A percentile compares a stretch with the other conserved stretches of the same genome.
Evolutionary conservation across 2,329 filamentous ascomycete species (phyloP).

Genomic region (Colletotrichum eremochloae): DNA sequence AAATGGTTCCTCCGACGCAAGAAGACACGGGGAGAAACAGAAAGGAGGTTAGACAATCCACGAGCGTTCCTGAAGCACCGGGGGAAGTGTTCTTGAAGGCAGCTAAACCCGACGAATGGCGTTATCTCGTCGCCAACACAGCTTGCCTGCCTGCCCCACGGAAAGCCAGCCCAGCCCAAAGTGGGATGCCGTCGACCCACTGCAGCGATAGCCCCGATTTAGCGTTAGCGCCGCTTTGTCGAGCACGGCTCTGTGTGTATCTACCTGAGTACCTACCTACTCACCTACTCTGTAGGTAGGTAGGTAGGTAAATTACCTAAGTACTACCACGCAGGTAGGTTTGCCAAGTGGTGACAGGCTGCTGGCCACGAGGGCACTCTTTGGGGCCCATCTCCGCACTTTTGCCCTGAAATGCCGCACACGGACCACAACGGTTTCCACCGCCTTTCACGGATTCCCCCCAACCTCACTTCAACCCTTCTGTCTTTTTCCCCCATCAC

Average conservation of each 20-base stretch:
- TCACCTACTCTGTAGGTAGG: too few species aligned
- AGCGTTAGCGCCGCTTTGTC: conserved; percentile 8
- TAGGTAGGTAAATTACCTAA: too few species aligned
- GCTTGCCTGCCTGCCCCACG: conserved; percentile 19
- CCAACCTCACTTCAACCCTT: conserved; percentile 25
- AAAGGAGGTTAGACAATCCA: background rate
- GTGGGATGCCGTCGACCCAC: conserved; percentile 22
- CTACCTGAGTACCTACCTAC: too few species aligned
- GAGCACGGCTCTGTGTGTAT: background rate
- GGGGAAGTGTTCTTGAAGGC: background rate
- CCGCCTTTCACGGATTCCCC: conserved; percentile 29
- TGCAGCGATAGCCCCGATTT: conserved; percentile 17
- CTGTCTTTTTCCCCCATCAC: background rate
- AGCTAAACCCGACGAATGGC: conserved; percentile 9
- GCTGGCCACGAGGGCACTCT: conserved; percentile 15
- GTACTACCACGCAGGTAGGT: too few species aligned
- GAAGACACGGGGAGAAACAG: background rate
- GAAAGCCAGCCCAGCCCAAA: conserved; percentile 7
- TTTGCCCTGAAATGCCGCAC: conserved; percentile 35
- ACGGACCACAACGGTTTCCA: conserved; percentile 35
- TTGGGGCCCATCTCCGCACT: conserved; percentile 21
- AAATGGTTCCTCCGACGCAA: background rate
- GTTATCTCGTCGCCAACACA: conserved; percentile 31
- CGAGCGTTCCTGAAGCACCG: background rate
- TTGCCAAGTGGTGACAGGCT: background rate